Evolutionary conservation across 225 moss, liverwort and hornwort genomes (phyloP).

Genomic region (Polytrichum commune): DNA sequence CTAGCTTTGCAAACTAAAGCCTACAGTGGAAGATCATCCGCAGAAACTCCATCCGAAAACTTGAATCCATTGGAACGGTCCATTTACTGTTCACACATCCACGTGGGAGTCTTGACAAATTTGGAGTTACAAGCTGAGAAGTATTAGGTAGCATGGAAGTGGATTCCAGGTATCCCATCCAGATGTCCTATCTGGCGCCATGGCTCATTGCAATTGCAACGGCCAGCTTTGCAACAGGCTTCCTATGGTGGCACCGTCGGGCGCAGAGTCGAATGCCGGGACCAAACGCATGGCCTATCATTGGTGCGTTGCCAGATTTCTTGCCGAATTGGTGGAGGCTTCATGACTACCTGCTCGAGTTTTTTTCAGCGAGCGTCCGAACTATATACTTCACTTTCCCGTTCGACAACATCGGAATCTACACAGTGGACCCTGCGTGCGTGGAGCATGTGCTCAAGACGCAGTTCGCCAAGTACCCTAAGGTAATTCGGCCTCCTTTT

Average conservation of each 20-base stretch:
- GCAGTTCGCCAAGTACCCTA: slow-evolving; percentile 13
- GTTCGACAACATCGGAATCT: not conserved
- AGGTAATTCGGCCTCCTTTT: slow-evolving; percentile 3
- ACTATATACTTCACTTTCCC: not conserved
- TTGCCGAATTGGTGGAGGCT: slow-evolving; percentile 5
- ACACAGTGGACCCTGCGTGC: slow-evolving; percentile 19
- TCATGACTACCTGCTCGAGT: not conserved
- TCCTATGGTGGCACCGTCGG: slow-evolving; percentile 11
- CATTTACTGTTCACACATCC: too few species aligned
- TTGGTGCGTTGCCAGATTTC: slow-evolving; percentile 3
- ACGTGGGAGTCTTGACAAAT: too few species aligned
- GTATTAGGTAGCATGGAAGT: not conserved
- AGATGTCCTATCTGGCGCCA: not conserved
- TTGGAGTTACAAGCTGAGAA: not conserved
- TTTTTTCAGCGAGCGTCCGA: not conserved
- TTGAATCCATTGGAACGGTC: too few species aligned
- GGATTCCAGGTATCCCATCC: not conserved
- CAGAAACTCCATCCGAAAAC: too few species aligned
- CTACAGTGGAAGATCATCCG: too few species aligned
- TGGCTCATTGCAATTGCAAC: slow-evolving; percentile 2
- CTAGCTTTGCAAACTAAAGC: too few species aligned
- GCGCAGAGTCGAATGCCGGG: not conserved
- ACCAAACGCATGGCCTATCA: slow-evolving; percentile 6
- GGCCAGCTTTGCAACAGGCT: slow-evolving; percentile 8
- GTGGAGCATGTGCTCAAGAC: slow-evolving; percentile 20